A percentile compares a stretch with the other conserved stretches of the same genome.
Conservation (phyloP, 106 monocot genomes). For the Allium sativum region DNA sequence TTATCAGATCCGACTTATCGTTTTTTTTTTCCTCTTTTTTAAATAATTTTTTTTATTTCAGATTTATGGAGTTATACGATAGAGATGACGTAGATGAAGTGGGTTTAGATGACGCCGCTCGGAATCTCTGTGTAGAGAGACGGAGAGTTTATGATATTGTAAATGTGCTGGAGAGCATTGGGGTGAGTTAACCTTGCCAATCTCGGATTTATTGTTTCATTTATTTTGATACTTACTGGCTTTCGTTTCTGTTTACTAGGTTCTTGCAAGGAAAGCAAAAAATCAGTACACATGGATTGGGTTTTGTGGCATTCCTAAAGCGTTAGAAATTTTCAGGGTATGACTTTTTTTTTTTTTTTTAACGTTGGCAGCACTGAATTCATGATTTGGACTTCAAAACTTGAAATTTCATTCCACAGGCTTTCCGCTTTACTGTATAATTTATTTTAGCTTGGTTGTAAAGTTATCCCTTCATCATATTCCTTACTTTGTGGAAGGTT, state of each 20-base stretch:
- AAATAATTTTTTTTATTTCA: conserved; percentile 11
- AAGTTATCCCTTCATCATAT: not conserved
- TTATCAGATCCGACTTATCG: not conserved
- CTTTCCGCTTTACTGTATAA: not conserved
- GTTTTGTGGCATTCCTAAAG: conserved; percentile 60
- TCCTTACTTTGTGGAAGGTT: too few relatives aligned
- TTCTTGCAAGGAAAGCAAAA: conserved; percentile 70
- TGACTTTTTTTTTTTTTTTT: not conserved
- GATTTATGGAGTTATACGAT: conserved; percentile 63
- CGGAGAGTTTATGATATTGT: conserved; percentile 97
- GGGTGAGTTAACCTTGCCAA: conserved; percentile 27
- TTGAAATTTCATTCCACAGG: not conserved
- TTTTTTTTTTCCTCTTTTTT: conserved; percentile 1
- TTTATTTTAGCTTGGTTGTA: not conserved
- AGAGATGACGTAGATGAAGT: conserved; percentile 49
- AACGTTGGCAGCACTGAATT: too few relatives aligned
- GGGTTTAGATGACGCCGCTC: conserved; percentile 71
- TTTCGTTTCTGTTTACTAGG: conserved; percentile 12
- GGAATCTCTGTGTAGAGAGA: conserved; percentile 68
- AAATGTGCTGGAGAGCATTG: conserved; percentile 87
- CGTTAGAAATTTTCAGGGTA: conserved; percentile 61
- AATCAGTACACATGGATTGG: conserved; percentile 85
- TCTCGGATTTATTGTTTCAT: conserved; percentile 2
- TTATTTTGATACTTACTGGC: not conserved
- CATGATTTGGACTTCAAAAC: not conserved